These are phyloP conservation scores for Macrolepiota fuliginosa DNA, from an alignment of 768 basidiomycete species.

Conservation along the genomic window DNA sequence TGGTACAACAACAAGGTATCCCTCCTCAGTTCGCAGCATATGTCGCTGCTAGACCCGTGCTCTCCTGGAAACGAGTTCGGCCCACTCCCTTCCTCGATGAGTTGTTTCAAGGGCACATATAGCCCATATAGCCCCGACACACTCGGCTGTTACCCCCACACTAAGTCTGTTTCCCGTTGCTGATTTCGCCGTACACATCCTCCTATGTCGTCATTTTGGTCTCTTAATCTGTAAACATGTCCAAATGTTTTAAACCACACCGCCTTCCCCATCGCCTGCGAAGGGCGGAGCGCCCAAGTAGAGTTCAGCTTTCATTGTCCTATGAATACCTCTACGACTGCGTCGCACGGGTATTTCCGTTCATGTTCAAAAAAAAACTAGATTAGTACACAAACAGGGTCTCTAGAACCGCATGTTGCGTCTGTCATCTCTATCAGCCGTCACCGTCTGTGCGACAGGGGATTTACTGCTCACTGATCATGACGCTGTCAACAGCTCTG, in stretches of 20 bases:
- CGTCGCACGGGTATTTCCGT: background rate
- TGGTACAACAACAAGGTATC: background rate
- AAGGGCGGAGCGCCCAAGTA: constrained; percentile 1
- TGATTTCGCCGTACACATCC: background rate
- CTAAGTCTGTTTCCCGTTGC: background rate
- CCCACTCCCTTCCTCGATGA: background rate
- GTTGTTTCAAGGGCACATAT: background rate
- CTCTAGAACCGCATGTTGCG: background rate
- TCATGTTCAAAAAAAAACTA: background rate
- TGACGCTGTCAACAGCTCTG: background rate
- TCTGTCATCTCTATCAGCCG: background rate
- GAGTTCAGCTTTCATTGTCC: background rate
- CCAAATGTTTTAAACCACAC: background rate
- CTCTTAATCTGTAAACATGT: background rate
- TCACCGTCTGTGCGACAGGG: background rate
- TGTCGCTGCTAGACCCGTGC: background rate
- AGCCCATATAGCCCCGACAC: background rate
- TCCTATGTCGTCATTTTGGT: background rate
- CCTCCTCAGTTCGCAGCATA: background rate
- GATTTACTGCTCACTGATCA: background rate
- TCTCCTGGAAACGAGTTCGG: background rate
- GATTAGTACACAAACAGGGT: background rate
- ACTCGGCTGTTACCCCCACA: background rate
- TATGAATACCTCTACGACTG: background rate
- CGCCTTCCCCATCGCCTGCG: background rate